Conservation (phyloP, 441 rosid species). For the Erodium chrysanthum region DNA sequence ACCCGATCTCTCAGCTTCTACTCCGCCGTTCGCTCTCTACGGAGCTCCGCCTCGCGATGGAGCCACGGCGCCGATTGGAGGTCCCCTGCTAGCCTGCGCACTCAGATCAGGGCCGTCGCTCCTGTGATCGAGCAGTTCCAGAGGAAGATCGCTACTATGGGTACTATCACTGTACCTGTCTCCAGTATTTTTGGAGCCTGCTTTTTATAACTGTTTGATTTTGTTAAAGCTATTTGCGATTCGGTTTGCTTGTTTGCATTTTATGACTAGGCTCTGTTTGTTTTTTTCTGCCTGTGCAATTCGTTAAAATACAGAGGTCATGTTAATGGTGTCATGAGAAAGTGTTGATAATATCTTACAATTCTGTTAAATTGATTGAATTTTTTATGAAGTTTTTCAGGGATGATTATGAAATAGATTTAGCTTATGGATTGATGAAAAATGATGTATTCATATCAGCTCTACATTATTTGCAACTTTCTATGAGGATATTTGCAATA, state of each 20-base stretch:
- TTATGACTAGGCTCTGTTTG: no score
- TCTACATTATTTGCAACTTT: not conserved
- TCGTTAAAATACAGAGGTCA: not conserved
- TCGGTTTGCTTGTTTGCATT: no score
- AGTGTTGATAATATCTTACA: not conserved
- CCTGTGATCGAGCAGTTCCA: conserved; percentile 55
- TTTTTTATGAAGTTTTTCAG: not conserved
- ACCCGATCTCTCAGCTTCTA: conserved; percentile 46
- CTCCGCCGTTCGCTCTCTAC: conserved; percentile 28
- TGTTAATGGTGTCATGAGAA: not conserved
- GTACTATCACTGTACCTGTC: conserved; percentile 25
- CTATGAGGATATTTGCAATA: not conserved
- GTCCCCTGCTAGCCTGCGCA: conserved; percentile 45
- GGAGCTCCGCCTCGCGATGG: conserved; percentile 29
- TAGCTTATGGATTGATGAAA: not conserved
- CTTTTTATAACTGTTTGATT: no score
- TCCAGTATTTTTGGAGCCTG: not conserved
- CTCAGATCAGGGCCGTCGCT: conserved; percentile 54
- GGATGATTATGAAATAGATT: not conserved
- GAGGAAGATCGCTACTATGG: conserved; percentile 71
- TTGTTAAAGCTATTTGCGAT: no score
- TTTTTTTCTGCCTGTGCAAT: not conserved
- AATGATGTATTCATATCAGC: not conserved
- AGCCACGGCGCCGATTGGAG: conserved; percentile 60
- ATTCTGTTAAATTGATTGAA: not conserved